These are phyloP conservation scores for Plasmodium blacklocki DNA, from an alignment of 169 alveolate species.

Conservation along the genomic window DNA sequence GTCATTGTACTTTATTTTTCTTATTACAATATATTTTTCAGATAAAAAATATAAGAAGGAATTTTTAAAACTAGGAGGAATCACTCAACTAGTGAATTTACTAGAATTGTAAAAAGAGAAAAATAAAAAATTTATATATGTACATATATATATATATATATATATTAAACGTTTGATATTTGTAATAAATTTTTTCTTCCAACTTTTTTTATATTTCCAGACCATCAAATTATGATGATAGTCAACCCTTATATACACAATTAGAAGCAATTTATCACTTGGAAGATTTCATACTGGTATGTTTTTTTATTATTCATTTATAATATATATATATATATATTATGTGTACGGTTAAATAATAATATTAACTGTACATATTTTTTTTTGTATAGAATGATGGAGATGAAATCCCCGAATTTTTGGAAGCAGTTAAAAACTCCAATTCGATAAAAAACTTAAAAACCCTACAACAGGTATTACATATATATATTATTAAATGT, in stretches of 20 bases:
- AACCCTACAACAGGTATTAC: constrained; percentile 78
- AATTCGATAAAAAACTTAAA: constrained; percentile 84
- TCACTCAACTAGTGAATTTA: constrained; percentile 84
- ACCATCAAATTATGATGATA: constrained; percentile 81
- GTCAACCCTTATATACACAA: constrained; percentile 88
- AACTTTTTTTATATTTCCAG: constrained; percentile 21
- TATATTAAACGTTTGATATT: neutral
- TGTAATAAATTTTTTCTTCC: neutral
- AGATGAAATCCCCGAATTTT: constrained; percentile 85
- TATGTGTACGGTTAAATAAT: neutral
- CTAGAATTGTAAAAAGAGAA: constrained; percentile 74
- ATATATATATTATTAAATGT: constrained; percentile 18
- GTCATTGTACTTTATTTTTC: too few species aligned
- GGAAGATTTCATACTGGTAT: constrained; percentile 90
- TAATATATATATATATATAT: neutral
- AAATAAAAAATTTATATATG: neutral
- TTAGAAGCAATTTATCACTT: constrained; percentile 92
- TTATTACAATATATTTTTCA: constrained; percentile 21
- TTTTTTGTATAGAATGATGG: constrained; percentile 74
- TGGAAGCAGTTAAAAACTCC: constrained; percentile 84
- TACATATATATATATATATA: constrained; percentile 1
- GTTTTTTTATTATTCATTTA: neutral
- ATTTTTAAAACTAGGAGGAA: constrained; percentile 90
- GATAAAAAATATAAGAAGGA: constrained; percentile 89
- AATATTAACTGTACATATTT: neutral